These are phyloP conservation scores for Claviceps capensis DNA, from an alignment of 2,329 filamentous ascomycete genomes.

Conservation along the genomic window DNA sequence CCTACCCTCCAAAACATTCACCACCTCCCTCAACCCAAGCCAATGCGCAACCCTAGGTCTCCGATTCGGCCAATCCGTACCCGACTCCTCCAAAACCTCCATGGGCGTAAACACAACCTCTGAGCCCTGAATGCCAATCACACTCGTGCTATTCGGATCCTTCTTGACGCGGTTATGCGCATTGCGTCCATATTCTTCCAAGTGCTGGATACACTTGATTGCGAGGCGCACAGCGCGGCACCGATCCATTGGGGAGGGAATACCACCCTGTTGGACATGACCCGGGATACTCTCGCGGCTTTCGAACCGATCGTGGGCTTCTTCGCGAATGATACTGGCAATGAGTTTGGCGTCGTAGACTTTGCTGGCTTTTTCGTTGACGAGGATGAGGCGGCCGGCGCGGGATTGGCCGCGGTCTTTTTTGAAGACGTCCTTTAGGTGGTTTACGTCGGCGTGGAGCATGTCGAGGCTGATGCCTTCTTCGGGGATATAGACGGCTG, in stretches of 20 bases:
- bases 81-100: slow-evolving; percentile 63
- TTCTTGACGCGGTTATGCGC: slow-evolving; percentile 53
- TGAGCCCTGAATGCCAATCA: slow-evolving; percentile 88
- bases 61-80: slow-evolving; percentile 88
- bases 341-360: slow-evolving; percentile 90
- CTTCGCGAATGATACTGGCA: slow-evolving; percentile 88
- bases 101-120: slow-evolving; percentile 79
- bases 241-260: slow-evolving; percentile 90
- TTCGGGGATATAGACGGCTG: slow-evolving; percentile 92
- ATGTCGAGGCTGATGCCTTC: slow-evolving; percentile 90
- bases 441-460: slow-evolving; percentile 79
- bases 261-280: slow-evolving; percentile 88
- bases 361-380: slow-evolving; percentile 85
- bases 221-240: slow-evolving; percentile 83
- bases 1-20: slow-evolving; percentile 72
- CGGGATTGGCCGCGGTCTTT: slow-evolving; percentile 78
- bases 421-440: slow-evolving; percentile 73
- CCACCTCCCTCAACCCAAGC: slow-evolving; percentile 64
- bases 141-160: slow-evolving; percentile 59
- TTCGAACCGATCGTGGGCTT: slow-evolving; percentile 85
- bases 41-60: slow-evolving; percentile 78
- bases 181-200: slow-evolving; percentile 63
- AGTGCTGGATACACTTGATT: slow-evolving; percentile 85
- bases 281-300: slow-evolving; percentile 82
- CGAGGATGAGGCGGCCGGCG: slow-evolving; percentile 86